Conservation (phyloP, 768 basidiomycete species). For the Tulasnella sp. region DNA sequence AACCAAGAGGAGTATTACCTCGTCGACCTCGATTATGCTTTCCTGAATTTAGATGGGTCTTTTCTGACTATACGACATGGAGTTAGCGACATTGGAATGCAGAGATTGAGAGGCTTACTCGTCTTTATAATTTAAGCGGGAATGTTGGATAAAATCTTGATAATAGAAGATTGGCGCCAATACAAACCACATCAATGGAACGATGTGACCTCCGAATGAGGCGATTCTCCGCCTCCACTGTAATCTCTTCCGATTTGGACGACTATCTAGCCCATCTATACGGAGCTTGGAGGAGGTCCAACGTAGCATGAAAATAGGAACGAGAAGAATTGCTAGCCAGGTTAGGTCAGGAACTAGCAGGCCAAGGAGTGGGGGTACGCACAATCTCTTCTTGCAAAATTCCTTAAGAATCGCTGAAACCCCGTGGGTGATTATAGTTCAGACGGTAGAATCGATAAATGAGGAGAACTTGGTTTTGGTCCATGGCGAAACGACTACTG, state of each 20-base stretch:
- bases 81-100: neutral
- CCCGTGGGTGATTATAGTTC: constrained; percentile 4
- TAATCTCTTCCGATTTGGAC: constrained; percentile 90
- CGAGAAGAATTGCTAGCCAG: neutral
- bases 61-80: constrained; percentile 40
- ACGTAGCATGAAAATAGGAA: constrained; percentile 72
- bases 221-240: constrained; percentile 71
- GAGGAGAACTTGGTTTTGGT: neutral
- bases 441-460: constrained; percentile 3
- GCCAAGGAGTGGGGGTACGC: neutral
- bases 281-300: constrained; percentile 62
- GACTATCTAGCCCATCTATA: constrained; percentile 75
- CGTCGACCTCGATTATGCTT: constrained; percentile 84
- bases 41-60: constrained; percentile 82
- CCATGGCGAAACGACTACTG: neutral
- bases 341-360: neutral
- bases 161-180: neutral
- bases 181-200: neutral
- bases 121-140: constrained; percentile 82
- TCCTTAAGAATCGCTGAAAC: constrained; percentile 3
- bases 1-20: constrained; percentile 71
- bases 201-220: constrained; percentile 36
- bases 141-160: constrained; percentile 64
- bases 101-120: constrained; percentile 39
- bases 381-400: constrained; percentile 1